These are phyloP conservation scores for Trichoderma gamsii DNA, from an alignment of 495 filamentous ascomycete species.

Conservation along the genomic window DNA sequence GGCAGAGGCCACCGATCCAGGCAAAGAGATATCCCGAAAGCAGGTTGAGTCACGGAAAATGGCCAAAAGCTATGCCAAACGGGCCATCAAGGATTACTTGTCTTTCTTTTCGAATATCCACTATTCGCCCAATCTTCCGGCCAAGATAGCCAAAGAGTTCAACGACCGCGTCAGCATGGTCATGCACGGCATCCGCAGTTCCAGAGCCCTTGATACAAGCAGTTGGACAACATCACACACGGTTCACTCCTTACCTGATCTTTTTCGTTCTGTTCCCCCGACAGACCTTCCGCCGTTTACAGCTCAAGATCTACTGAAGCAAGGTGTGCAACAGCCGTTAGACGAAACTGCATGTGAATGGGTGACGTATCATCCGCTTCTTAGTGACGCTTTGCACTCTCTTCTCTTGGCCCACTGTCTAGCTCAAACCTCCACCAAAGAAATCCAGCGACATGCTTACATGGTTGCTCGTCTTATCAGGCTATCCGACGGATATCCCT, in stretches of 20 bases:
- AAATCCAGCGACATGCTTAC: constrained; percentile 67
- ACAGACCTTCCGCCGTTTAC: constrained; percentile 53
- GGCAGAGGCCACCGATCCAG: constrained; percentile 22
- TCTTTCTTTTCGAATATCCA: constrained; percentile 65
- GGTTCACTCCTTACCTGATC: constrained; percentile 44
- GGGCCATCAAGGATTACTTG: constrained; percentile 64
- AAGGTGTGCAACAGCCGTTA: constrained; percentile 13
- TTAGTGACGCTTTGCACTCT: constrained; percentile 69
- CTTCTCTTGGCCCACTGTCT: constrained; percentile 66
- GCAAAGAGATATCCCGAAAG: constrained; percentile 38
- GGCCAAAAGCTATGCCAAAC: constrained; percentile 65
- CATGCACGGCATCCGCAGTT: constrained; percentile 29
- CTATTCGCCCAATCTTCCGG: constrained; percentile 63
- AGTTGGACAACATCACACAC: constrained; percentile 22
- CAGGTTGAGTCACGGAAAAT: constrained; percentile 55
- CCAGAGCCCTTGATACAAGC: constrained; percentile 19
- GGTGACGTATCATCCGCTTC: constrained; percentile 71
- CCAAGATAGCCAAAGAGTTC: constrained; percentile 61
- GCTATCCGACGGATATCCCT: constrained; percentile 70
- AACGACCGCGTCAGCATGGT: constrained; percentile 55
- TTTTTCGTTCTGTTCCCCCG: constrained; percentile 52
- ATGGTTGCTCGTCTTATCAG: constrained; percentile 70
- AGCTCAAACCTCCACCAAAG: constrained; percentile 65
- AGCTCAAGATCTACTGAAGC: constrained; percentile 32
- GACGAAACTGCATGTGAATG: constrained; percentile 50